phyloP scores from a whole-genome alignment of 768 basidiomycete genomes.

The Lactifluus pinguis region DNA sequence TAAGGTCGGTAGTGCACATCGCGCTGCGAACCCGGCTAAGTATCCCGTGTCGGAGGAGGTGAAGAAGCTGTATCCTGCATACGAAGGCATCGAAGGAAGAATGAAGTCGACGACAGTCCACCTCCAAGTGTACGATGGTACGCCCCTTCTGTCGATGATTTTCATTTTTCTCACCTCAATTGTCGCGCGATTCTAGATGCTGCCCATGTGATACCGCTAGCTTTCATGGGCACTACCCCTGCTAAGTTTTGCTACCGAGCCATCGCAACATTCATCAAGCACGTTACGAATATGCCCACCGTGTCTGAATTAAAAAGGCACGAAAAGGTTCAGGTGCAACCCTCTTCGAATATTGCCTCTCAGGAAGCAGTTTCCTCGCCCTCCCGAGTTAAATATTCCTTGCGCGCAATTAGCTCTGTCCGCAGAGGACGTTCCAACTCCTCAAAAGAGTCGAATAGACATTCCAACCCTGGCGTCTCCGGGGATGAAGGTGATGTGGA shows the following conservation, averaged over 20 bases:
- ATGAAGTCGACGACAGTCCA: conserved; percentile 69
- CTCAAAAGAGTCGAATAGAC: neutral
- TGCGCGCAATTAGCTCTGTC: neutral
- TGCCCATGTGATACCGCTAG: conserved; percentile 61
- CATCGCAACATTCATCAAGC: conserved; percentile 64
- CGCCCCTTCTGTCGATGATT: conserved; percentile 12
- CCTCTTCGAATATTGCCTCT: neutral
- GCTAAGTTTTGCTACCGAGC: conserved; percentile 75
- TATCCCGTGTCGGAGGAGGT: conserved; percentile 44
- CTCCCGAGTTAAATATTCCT: neutral
- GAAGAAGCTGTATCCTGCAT: conserved; percentile 45
- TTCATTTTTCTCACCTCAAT: neutral
- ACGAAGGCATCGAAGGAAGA: conserved; percentile 46
- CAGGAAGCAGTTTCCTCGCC: neutral
- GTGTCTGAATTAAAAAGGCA: neutral
- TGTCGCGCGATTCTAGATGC: conserved; percentile 36
- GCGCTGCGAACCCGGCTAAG: conserved; percentile 73
- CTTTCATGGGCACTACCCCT: conserved; percentile 66
- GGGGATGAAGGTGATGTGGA: conserved; percentile 5
- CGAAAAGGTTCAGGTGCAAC: neutral
- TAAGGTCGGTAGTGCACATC: conserved; percentile 57
- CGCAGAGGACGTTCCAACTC: neutral
- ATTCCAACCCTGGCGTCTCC: neutral
- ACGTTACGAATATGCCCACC: conserved; percentile 47
- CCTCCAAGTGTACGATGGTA: conserved; percentile 87